Evolutionary conservation across 768 basidiomycete genomes (phyloP).

Genomic region (Exidia glandulosa): DNA sequence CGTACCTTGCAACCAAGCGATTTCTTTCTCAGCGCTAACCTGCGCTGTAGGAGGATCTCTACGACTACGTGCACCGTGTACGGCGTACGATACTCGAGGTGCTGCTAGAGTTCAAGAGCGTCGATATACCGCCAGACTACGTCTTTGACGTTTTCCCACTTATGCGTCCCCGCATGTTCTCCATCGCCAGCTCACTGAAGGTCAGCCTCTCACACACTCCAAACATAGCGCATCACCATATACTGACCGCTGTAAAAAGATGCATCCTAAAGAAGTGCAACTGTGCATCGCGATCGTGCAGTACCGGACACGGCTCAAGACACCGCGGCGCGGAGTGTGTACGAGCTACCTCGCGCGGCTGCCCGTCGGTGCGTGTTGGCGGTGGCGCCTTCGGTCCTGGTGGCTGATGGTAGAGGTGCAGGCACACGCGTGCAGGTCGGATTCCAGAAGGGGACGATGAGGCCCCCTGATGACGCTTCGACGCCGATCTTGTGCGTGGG

Average conservation of each 20-base stretch:
- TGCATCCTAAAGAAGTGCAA: constrained; percentile 60
- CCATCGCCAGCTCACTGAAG: constrained; percentile 75
- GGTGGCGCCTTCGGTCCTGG: not conserved
- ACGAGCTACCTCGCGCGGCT: constrained; percentile 68
- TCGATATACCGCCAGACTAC: constrained; percentile 68
- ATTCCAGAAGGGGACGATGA: constrained; percentile 52
- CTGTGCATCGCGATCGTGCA: constrained; percentile 87
- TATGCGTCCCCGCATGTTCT: constrained; percentile 79
- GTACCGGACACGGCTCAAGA: constrained; percentile 74
- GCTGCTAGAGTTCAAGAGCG: constrained; percentile 68
- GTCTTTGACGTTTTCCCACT: constrained; percentile 84
- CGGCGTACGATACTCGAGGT: constrained; percentile 77
- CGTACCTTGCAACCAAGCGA: not conserved
- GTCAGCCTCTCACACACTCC: constrained; percentile 30
- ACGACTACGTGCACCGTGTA: constrained; percentile 75
- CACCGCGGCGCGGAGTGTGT: constrained; percentile 72
- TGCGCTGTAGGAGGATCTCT: constrained; percentile 70
- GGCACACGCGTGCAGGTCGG: constrained; percentile 53
- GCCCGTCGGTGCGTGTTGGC: constrained; percentile 42
- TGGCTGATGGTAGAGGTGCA: too few relatives aligned
- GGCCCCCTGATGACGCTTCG: constrained; percentile 36
- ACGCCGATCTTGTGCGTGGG: constrained; percentile 82
- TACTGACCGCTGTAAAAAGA: constrained; percentile 16
- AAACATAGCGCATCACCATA: not conserved
- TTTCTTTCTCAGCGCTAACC: not conserved